Conservation (phyloP, 495 filamentous ascomycete species). For the Penicillium nucicola region DNA sequence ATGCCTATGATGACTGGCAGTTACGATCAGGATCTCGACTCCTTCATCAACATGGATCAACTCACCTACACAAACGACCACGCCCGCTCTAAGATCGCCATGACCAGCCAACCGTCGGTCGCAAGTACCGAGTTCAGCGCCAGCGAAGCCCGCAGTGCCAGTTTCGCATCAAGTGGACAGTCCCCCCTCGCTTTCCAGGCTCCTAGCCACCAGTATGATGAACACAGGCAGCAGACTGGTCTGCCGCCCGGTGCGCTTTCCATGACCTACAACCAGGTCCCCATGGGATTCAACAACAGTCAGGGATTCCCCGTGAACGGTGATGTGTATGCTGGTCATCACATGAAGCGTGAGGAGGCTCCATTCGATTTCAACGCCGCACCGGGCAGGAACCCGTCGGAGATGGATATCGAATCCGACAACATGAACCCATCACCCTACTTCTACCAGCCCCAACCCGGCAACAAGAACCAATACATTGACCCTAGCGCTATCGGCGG, state of each 20-base stretch:
- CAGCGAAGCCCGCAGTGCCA: conserved; percentile 37
- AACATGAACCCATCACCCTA: conserved; percentile 62
- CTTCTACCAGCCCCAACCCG: conserved; percentile 35
- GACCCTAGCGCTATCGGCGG: conserved; percentile 69
- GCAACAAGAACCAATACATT: conserved; percentile 51
- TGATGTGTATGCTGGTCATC: conserved; percentile 41
- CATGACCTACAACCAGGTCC: conserved; percentile 59
- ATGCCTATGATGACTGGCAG: conserved; percentile 27
- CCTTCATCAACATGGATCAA: conserved; percentile 51
- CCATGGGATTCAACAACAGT: conserved; percentile 51
- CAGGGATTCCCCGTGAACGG: conserved; percentile 44
- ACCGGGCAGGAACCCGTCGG: conserved; percentile 47
- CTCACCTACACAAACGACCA: conserved; percentile 42
- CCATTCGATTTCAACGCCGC: conserved; percentile 53
- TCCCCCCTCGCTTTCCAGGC: conserved; percentile 61
- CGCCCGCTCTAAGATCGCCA: conserved; percentile 36
- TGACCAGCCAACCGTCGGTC: conserved; percentile 37
- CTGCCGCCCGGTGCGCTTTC: conserved; percentile 76
- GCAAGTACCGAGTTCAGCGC: conserved; percentile 35
- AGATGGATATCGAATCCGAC: conserved; percentile 55
- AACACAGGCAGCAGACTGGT: conserved; percentile 88
- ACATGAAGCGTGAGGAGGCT: conserved; percentile 52
- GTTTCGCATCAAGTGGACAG: conserved; percentile 40
- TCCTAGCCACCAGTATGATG: conserved; percentile 89
- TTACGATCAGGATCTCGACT: conserved; percentile 49